Base-by-base conservation (phyloP, 495 filamentous ascomycete species). In the Chaetomium cochliodes region DNA sequence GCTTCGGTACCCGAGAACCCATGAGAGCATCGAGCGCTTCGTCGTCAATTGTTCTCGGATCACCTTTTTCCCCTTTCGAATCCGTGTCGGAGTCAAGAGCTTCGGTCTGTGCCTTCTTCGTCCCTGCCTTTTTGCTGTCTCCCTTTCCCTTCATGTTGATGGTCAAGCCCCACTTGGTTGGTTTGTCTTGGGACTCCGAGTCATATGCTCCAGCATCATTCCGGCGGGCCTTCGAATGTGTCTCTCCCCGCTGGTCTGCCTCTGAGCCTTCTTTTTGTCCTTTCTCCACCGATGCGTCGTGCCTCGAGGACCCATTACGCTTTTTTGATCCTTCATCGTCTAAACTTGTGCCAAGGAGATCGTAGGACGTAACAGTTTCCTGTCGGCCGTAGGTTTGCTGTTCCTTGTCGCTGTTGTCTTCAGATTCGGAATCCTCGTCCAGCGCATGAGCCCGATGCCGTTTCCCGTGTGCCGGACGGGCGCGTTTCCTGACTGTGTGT, bases 1-100 rank as follows among this genome's bases (percentile, higher is more conserved):
- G 62, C 16, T 67, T 68, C 6, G 60, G 65, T 15, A 46, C 26
- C 0, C 83, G 81, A 39, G 83, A 77, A 56, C 85, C 88, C 44
- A 93, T 78, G 20, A 98, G 84, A 41, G 93, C 91, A 47, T 88
- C 85, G 49, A 98, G 76, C 4, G 94, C 94, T 58, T 88, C 81
- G 63, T 93, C 85, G 60, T 97, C 93, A 46, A 87, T 84, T 25
- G 85, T 87, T 58, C 73, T 73, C 7, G 72, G 61, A 4, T 66
- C 64, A 11, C 74, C 67, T 41, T 73, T 71, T 30, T 72, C 65
- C 30, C 39, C 60, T 56, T 54, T 39, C n/a, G 47, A 16, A 61
- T 69, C 71, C 23, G 73, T 54, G 57, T 65, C 8, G 37, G 67
- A 62, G 25, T 64, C 57, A n/a, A 63, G 52, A 11, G 41, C 50